Evolutionary conservation across 140 eudicot species (phyloP), one percentile per base, ranked within the genome.

Genomic region (Oenanthe javanica): DNA sequence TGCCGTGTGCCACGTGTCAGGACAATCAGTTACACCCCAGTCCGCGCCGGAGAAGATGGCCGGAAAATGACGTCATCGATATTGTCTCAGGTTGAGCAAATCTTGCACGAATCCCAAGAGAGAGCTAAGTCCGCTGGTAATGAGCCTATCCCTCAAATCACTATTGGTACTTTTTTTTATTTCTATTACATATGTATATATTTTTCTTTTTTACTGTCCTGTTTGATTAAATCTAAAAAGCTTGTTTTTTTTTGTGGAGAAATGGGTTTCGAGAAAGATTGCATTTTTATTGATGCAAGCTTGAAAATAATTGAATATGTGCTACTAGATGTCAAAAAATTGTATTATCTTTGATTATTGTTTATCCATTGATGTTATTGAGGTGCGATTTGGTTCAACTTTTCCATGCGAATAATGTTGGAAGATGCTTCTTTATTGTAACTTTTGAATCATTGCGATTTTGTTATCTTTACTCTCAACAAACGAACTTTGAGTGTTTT

Each of bases 81-180:
- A 79, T 54, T 91, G 79, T 87, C 93, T 48, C 96, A 90, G 85
- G 91, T 91, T 13, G 92, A 91, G 46, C 91, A 91, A 77, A 90
- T 89, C 6, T 21, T 93, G 74, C 75, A 75, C 31, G 86, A 89
- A 83, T 96, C 96, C 9, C 79, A 85, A 83, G 96, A 93, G 82
- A 86, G 97, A 67, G 82, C 96, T 79, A 83, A 75, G 36, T 85
- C 79, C 40, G 93, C 92, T 19, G 85, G 83, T 64, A 75, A 84
- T 21, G 92, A 91, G 78, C 93, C 97, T 64, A 86, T 89, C 48
- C 96, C 98, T 2, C 88, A 86, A 72, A 88, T 93, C 75, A 87
- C 91, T 54, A 85, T 91, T 66, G 97, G 98, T 71, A 31, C 50
- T 38, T 14, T 71, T 71, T 7, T 51, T 14, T 55, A 55, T 18